Evolutionary conservation across 371 early-diverging fungal species (phyloP).

Genomic region (Capniomyces stellatus): DNA sequence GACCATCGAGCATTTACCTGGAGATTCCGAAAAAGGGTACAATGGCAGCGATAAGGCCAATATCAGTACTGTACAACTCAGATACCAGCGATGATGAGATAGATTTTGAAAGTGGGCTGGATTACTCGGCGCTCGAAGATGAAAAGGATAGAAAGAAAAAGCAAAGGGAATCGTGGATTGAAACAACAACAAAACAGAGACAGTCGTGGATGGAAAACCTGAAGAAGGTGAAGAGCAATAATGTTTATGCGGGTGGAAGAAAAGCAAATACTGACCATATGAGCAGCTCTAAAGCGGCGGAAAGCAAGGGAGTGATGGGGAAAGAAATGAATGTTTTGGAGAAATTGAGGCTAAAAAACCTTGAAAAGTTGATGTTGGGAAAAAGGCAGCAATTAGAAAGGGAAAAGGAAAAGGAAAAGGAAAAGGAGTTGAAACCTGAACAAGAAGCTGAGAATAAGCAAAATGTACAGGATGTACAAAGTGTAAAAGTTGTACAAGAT

Average conservation of each 20-base stretch:
- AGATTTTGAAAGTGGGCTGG: slow-evolving; percentile 28
- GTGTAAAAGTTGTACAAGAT: neutral
- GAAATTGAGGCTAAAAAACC: too few species aligned
- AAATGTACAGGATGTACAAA: neutral
- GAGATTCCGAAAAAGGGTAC: slow-evolving; percentile 1
- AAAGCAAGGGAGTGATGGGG: neutral
- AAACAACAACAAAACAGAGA: neutral
- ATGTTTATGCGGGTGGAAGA: too few species aligned
- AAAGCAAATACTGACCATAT: too few species aligned
- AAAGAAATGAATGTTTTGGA: too few species aligned
- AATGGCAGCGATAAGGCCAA: slow-evolving; percentile 11
- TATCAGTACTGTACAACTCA: slow-evolving; percentile 22
- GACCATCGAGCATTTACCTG: neutral
- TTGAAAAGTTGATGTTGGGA: slow-evolving; percentile 33
- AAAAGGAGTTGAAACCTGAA: neutral
- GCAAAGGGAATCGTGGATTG: slow-evolving; percentile 3
- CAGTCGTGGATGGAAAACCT: neutral
- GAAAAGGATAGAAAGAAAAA: slow-evolving; percentile 4
- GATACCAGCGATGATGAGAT: slow-evolving; percentile 34
- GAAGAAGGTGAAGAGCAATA: neutral
- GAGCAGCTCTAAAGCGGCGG: too few species aligned
- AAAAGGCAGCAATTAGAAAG: too few species aligned
- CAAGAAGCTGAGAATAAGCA: neutral
- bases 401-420: neutral
- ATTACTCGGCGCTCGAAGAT: slow-evolving; percentile 6